Base-by-base conservation (phyloP, 805 yeast species). In the Teunomyces pallodes region DNA sequence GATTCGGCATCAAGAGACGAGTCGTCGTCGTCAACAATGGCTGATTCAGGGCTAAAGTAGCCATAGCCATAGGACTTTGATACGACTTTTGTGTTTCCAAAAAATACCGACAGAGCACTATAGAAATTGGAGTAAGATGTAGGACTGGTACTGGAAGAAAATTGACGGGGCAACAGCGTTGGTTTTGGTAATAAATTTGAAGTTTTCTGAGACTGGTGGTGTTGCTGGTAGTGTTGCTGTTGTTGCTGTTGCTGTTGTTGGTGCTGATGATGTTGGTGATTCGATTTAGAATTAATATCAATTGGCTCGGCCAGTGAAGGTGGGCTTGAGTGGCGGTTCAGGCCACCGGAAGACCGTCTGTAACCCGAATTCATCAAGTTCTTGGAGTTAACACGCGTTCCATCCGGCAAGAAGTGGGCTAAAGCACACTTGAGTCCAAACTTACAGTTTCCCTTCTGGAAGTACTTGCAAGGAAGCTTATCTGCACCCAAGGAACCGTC, bases 361-460 rank as follows among this genome's bases (percentile, higher is more conserved):
- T 33, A 33, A 13, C 43, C 36, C 12, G 53, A 44, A 29, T 54
- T 49, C 31, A 53, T 17, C 16, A 48, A 39, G 32, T 54, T 48
- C 49, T 60, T 67, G 5, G 81, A 79, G 60, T 87, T 87, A 14
- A 87, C 85, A 39, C 88, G 74, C n/a, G 90, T 79, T 1, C 97
- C 96, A 59, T 91, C 96, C 0, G 96, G 95, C 36, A 87, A 69
- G 49, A 87, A 78, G 68, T 92, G 99, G 5, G 96, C 96, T 59
- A 92, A 79, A 1, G 97, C 98, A 72, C 99, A 92, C 60, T 90
- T 91, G 45, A 81, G 73, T 3, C 99, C 99, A 66, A 92, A 92
- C 69, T 90, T 90, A 69, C 99, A 92, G 62, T 90, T 90, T n/a
- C 98, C 98, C 69, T 88, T 88, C 60, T 87, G 94, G 66, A 89